phyloP scores from a whole-genome alignment of 169 alveolate species.

The Cryptosporidium bovis region DNA sequence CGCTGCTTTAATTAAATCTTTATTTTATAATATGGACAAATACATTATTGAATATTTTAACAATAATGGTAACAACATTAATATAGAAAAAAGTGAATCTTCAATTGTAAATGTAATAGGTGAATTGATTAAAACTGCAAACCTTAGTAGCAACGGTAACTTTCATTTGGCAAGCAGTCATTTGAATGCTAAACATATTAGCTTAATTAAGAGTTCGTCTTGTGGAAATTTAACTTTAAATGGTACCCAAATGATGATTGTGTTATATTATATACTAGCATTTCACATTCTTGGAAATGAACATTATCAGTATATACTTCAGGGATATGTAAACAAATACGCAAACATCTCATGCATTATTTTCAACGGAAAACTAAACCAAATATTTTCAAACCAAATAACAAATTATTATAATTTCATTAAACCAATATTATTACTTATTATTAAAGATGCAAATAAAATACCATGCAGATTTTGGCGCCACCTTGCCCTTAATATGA shows the following conservation, averaged over 20 bases:
- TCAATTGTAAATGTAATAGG: not conserved
- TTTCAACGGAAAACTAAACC: constrained; percentile 4
- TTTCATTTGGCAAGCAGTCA: not conserved
- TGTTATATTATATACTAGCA: constrained; percentile 20
- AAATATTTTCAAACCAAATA: constrained; percentile 10
- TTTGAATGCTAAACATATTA: not conserved
- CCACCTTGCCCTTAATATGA: constrained; percentile 40
- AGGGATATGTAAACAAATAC: not conserved
- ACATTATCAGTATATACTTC: constrained; percentile 5
- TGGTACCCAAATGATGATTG: constrained; percentile 7
- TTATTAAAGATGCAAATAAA: constrained; percentile 11
- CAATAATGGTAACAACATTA: not conserved
- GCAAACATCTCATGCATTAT: constrained; percentile 8
- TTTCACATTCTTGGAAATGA: constrained; percentile 13
- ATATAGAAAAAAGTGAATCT: not conserved
- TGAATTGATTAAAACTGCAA: not conserved
- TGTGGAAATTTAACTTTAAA: not conserved
- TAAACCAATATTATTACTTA: constrained; percentile 29
- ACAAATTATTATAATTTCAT: constrained; percentile 16
- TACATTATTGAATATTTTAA: not conserved
- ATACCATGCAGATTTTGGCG: constrained; percentile 60
- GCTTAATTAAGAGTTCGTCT: too few relatives aligned
- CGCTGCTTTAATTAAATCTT: constrained; percentile 2
- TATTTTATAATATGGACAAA: constrained; percentile 6
- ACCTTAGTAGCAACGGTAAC: not conserved